Base-by-base conservation (phyloP, 164 flowering plant genomes). In the Brasenia schreberi region DNA sequence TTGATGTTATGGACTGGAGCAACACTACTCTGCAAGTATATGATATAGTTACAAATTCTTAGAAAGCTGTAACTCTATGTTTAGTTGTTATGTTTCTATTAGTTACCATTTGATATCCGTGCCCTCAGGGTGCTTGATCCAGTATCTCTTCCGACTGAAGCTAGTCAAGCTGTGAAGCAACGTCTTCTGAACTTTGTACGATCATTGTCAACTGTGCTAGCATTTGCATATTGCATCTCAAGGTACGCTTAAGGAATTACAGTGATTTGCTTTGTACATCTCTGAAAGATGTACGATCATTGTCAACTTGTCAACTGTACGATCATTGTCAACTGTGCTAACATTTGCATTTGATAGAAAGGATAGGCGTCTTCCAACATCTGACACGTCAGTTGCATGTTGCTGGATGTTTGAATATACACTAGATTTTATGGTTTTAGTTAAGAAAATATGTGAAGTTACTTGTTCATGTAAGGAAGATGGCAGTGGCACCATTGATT, bases 261-360 rank as follows among this genome's bases (percentile, higher is more conserved):
- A 33, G 39, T n/a, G n/a, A n/a, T n/a, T n/a, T n/a, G n/a, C n/a
- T n/a, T n/a, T n/a, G n/a, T n/a, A n/a, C n/a, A n/a, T n/a, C n/a
- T n/a, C n/a, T n/a, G n/a, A n/a, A n/a, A n/a, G n/a, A n/a, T n/a
- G n/a, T n/a, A n/a, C n/a, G n/a, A n/a, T n/a, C n/a, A n/a, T n/a
- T n/a, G n/a, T n/a, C n/a, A n/a, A n/a, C n/a, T n/a, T n/a, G n/a
- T n/a, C n/a, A n/a, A n/a, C n/a, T 78, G 79, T 85, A 16, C 81
- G 92, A 74, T 89, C 98, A 66, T 78, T 94, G 70, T 90, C 98
- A 27, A 87, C 97, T 52, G 96, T 93, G 49, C 78, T 93, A 66
- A 88, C 96, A 17, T 80, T 84, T 64, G 91, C 97, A 6, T 86
- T n/a, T n/a, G 39, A 33, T 33, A 33, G 39, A 33, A 23, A 33